Conservation (phyloP, 202 grass and related monocot genomes). For the Panicum hallii region DNA sequence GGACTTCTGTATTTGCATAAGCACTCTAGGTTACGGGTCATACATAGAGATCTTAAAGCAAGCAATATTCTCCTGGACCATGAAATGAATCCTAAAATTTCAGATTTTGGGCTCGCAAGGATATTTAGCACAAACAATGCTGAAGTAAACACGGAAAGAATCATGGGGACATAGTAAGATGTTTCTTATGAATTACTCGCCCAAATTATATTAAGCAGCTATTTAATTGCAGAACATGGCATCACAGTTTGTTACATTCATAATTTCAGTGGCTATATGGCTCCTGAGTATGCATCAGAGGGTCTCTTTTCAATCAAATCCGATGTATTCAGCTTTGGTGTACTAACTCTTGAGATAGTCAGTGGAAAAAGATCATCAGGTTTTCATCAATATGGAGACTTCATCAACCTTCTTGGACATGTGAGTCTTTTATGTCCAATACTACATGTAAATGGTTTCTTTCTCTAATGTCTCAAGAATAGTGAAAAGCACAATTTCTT, state of each 20-base stretch:
- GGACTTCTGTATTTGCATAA: conserved; percentile 31
- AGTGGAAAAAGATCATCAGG: conserved; percentile 47
- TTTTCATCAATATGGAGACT: conserved; percentile 32
- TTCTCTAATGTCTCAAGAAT: not conserved
- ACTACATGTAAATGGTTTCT: not conserved
- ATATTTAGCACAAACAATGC: conserved; percentile 57
- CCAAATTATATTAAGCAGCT: not conserved
- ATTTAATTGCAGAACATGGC: not conserved
- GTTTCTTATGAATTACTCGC: not conserved
- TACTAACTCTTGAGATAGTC: conserved; percentile 47
- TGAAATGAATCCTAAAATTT: conserved; percentile 71
- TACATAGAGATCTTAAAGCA: conserved; percentile 55
- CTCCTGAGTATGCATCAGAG: conserved; percentile 48
- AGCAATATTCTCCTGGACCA: conserved; percentile 50
- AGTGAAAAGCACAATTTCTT: not conserved
- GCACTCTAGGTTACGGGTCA: conserved; percentile 6
- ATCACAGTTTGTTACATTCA: not conserved
- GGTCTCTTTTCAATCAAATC: conserved; percentile 56
- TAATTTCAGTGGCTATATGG: conserved; percentile 51
- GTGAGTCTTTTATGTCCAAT: not conserved
- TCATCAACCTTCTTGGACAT: conserved; percentile 56
- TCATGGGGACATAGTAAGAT: conserved; percentile 66
- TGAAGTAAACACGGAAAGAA: conserved; percentile 50
- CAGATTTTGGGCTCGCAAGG: conserved; percentile 68
- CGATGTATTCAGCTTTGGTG: conserved; percentile 56